Evolutionary conservation across 2,329 filamentous ascomycete species (phyloP), one percentile per base, ranked within the genome.

Genomic region (Epichloe gansuensis): DNA sequence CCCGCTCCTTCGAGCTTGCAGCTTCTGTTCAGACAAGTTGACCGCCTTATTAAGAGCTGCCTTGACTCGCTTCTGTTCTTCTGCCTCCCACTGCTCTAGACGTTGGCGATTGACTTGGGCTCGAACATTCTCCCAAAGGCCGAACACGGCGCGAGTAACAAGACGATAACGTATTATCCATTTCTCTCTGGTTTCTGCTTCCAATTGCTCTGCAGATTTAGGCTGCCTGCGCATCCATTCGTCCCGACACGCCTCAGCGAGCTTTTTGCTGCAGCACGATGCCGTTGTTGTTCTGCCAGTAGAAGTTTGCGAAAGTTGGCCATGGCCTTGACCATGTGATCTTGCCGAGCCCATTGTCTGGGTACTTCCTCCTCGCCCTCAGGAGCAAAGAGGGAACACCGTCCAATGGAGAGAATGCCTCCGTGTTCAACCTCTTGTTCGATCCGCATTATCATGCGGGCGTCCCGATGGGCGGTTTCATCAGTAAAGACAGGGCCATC

Each of bases 331-430:
- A 86, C 75, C 51, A 97, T 76, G 64, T 97, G 88, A 62, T 97
- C 91, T 63, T 82, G 79, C 59, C 94, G 90, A n/a, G 86, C 83
- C 74, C 88, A 97, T 62, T 93, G 88, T 50, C 79, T 77, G 0
- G 82, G 79, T 0, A 87, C 87, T 60, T 94, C 86, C 53, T 88
- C 83, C 55, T 72, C 73, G 12, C 81, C 74, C 57, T 93, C 87
- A 0, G 87, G 86, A 17, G 83, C 76, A 60, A 87, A 93, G 25
- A 85, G 71, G 2, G 83, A 84, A 63, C 87, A 91, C 55, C 77
- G 75, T 55, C 82, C 81, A 51, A 76, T 72, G 49, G 85, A 89
- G 31, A 96, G 74, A 4, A 90, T 65, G 2, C 89, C 88, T 15
- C 90, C 91, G 5, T 83, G 80, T 61, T 87, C 75, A 3, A 82